Evolutionary conservation across 139 green algal genomes (phyloP).

Genomic region (Microglena sp.): DNA sequence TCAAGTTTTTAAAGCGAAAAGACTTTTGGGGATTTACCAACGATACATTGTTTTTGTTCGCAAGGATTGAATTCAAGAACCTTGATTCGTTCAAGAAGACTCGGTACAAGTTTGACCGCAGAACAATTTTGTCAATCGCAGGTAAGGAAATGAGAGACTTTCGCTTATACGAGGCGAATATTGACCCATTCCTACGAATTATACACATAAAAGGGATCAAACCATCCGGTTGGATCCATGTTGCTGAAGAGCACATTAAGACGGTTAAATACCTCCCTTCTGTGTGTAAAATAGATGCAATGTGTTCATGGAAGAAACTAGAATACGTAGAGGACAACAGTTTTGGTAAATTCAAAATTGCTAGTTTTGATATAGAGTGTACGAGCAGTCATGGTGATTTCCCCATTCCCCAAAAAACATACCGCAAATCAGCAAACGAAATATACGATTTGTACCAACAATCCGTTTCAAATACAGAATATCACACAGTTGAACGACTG

Average conservation of each 20-base stretch:
- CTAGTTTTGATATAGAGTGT: constrained; percentile 21
- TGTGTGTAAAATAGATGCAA: not conserved
- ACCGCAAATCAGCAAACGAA: not conserved
- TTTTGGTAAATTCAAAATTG: constrained; percentile 5
- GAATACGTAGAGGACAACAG: not conserved
- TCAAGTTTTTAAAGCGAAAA: not conserved
- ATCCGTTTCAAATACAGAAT: not conserved
- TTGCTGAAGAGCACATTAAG: not conserved
- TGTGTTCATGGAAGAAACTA: not conserved
- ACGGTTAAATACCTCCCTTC: not conserved
- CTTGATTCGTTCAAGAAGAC: not conserved
- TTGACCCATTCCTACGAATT: constrained; percentile 13
- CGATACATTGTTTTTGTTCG: not conserved
- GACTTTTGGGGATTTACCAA: constrained; percentile 10
- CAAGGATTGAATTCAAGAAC: not conserved
- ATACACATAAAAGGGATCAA: constrained; percentile 2
- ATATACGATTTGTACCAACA: not conserved
- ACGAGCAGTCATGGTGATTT: constrained; percentile 15
- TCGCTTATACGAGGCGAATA: constrained; percentile 10
- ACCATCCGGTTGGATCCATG: constrained; percentile 1
- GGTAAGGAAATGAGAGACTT: not conserved
- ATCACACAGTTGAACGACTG: no score
- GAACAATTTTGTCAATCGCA: not conserved
- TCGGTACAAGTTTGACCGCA: not conserved
- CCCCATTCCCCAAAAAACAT: constrained; percentile 5